Evolutionary conservation across 139 green algal genomes (phyloP).

Genomic region (Volvox africanus): DNA sequence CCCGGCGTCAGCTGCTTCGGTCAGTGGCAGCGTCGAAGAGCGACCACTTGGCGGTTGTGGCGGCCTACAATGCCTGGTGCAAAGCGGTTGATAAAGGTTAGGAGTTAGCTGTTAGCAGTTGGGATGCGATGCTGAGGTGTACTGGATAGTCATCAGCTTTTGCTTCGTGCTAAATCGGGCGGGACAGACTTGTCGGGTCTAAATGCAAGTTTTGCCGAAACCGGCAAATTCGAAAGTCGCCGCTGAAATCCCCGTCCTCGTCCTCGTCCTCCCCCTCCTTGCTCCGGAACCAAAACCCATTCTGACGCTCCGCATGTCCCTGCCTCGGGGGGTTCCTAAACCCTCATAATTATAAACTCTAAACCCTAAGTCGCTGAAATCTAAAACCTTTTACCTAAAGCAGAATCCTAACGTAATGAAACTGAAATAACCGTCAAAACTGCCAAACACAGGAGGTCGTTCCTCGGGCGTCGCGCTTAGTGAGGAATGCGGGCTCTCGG

Average conservation of each 20-base stretch:
- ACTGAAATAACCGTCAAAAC: too few species aligned
- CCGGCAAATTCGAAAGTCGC: too few species aligned
- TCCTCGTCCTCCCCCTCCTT: too few species aligned
- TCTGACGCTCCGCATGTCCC: too few species aligned
- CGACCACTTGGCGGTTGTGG: constrained; percentile 91
- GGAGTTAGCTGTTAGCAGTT: background rate
- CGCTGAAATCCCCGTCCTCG: too few species aligned
- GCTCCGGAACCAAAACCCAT: too few species aligned
- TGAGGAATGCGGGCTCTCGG: constrained; percentile 64
- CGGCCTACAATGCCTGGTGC: constrained; percentile 79
- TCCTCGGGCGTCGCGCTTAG: constrained; percentile 51
- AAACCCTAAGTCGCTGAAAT: background rate
- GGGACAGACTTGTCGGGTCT: too few species aligned
- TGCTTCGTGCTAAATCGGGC: too few species aligned
- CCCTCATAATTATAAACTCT: background rate
- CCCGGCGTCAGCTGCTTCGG: constrained; percentile 46
- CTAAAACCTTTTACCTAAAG: background rate
- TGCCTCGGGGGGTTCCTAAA: background rate
- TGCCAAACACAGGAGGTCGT: constrained; percentile 40
- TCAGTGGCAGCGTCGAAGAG: constrained; percentile 48
- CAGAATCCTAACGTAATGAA: background rate
- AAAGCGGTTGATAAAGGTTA: constrained; percentile 27
- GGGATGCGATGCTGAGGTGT: too few species aligned
- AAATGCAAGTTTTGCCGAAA: too few species aligned
- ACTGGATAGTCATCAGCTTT: too few species aligned